A percentile compares a stretch with the other conserved stretches of the same genome.
Evolutionary conservation across 306 rosid species (phyloP).

Genomic region (Casuarina equisetifolia): DNA sequence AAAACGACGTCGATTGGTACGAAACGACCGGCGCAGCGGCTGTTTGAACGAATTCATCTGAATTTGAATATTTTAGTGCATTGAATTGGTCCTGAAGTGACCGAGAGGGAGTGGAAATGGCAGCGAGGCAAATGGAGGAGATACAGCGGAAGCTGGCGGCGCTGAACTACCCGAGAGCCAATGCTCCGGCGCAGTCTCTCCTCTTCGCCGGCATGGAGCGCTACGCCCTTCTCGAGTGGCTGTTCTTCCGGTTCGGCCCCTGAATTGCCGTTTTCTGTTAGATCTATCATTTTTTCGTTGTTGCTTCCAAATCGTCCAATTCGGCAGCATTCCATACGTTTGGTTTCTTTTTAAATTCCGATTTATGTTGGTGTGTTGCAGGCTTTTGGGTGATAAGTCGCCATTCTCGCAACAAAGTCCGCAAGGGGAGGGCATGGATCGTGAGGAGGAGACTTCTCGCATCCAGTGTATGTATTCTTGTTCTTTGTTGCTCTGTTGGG

Average conservation of each 20-base stretch:
- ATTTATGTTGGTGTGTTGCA: slow-evolving; percentile 21
- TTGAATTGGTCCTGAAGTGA: background rate
- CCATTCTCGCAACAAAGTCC: slow-evolving; percentile 84
- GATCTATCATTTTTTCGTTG: background rate
- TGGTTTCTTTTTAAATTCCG: background rate
- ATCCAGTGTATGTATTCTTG: slow-evolving; percentile 61
- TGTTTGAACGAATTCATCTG: background rate
- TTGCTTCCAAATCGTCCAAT: background rate
- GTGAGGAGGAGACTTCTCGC: slow-evolving; percentile 88
- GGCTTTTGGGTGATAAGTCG: slow-evolving; percentile 83
- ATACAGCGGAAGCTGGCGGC: slow-evolving; percentile 69
- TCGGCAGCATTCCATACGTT: background rate
- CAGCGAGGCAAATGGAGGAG: slow-evolving; percentile 96
- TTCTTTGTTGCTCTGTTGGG: background rate
- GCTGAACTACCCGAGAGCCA: slow-evolving; percentile 81
- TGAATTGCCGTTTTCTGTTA: background rate
- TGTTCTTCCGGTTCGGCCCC: slow-evolving; percentile 71
- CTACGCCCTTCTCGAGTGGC: slow-evolving; percentile 95
- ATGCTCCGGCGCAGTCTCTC: slow-evolving; percentile 91
- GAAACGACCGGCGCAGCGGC: too few relatives aligned
- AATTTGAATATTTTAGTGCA: background rate
- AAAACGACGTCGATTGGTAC: background rate
- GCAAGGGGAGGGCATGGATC: slow-evolving; percentile 76
- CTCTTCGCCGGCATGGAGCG: slow-evolving; percentile 98
- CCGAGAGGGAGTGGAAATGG: slow-evolving; percentile 43